These are phyloP conservation scores for Fonsecaea nubica DNA, from an alignment of 2,329 filamentous ascomycete genomes.

Conservation along the genomic window DNA sequence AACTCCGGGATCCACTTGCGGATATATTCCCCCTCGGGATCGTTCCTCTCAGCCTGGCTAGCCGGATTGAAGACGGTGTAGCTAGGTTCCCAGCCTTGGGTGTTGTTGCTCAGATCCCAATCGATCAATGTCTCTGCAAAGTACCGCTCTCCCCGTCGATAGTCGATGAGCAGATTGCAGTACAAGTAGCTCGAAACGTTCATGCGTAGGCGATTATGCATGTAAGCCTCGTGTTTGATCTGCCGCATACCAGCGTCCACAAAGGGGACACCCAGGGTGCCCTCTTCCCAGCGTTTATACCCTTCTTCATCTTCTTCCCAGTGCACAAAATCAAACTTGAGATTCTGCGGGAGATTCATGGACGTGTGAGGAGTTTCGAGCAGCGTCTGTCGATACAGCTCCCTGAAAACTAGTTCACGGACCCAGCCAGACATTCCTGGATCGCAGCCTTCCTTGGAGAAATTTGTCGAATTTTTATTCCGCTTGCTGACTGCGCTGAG, in stretches of 20 bases:
- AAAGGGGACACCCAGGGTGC: slow-evolving; percentile 56
- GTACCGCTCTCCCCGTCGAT: slow-evolving; percentile 57
- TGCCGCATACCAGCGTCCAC: slow-evolving; percentile 61
- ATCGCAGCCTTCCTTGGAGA: slow-evolving; percentile 48
- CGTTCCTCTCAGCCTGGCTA: slow-evolving; percentile 79
- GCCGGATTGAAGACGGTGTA: slow-evolving; percentile 76
- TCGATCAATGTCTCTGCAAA: slow-evolving; percentile 57
- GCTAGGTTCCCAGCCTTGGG: slow-evolving; percentile 60
- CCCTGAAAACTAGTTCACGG: slow-evolving; percentile 59
- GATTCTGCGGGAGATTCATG: slow-evolving; percentile 59
- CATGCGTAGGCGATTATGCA: slow-evolving; percentile 62
- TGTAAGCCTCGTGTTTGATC: slow-evolving; percentile 56
- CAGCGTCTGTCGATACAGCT: slow-evolving; percentile 58
- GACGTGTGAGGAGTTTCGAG: slow-evolving; percentile 55
- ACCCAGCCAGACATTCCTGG: slow-evolving; percentile 55
- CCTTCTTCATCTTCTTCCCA: slow-evolving; percentile 60
- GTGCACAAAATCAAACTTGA: slow-evolving; percentile 59
- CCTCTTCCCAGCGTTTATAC: slow-evolving; percentile 57
- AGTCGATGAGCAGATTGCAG: slow-evolving; percentile 58
- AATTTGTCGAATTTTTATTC: slow-evolving; percentile 53
- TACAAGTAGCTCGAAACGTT: slow-evolving; percentile 57
- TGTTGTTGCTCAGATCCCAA: slow-evolving; percentile 55
- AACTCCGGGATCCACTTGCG: slow-evolving; percentile 77
- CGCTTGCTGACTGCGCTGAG: slow-evolving; percentile 50
- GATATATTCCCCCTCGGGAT: slow-evolving; percentile 72